phyloP scores from a whole-genome alignment of 257 asterid species.

The Solanum tacnaense region DNA sequence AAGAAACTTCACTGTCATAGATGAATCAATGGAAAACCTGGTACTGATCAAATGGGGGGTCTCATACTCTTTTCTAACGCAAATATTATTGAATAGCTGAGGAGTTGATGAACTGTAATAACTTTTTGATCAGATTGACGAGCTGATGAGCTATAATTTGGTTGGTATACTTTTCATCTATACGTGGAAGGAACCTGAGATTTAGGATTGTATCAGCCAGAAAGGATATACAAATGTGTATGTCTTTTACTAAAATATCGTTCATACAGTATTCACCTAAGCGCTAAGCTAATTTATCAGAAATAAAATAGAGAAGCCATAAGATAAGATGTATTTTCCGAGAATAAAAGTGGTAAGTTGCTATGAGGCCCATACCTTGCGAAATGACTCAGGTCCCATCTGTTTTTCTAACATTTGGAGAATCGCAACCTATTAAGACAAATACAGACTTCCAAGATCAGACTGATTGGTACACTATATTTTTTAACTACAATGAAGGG shows the following conservation, averaged over 20 bases:
- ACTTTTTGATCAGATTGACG: not conserved
- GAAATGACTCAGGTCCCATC: slow-evolving; percentile 99
- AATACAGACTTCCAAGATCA: not conserved
- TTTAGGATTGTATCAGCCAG: not conserved
- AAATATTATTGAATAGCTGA: not conserved
- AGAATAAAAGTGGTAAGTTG: not conserved
- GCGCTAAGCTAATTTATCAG: not conserved
- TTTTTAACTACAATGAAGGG: not conserved
- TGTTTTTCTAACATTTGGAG: slow-evolving; percentile 99
- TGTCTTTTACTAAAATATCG: not conserved
- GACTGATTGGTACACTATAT: not conserved
- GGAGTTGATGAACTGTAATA: not conserved
- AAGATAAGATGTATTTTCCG: not conserved
- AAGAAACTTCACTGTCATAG: not conserved
- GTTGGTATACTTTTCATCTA: not conserved
- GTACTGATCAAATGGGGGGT: not conserved
- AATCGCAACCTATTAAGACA: slow-evolving; percentile 62
- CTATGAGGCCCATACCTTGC: slow-evolving; percentile 54
- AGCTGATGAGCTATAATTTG: not conserved
- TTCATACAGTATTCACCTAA: not conserved
- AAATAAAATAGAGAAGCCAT: not conserved
- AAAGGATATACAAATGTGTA: not conserved
- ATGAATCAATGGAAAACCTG: not conserved
- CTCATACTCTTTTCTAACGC: not conserved
- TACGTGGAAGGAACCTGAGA: not conserved